Evolutionary conservation across 2,329 filamentous ascomycete genomes (phyloP).

Genomic region (Hymenoscyphus salicellus): DNA sequence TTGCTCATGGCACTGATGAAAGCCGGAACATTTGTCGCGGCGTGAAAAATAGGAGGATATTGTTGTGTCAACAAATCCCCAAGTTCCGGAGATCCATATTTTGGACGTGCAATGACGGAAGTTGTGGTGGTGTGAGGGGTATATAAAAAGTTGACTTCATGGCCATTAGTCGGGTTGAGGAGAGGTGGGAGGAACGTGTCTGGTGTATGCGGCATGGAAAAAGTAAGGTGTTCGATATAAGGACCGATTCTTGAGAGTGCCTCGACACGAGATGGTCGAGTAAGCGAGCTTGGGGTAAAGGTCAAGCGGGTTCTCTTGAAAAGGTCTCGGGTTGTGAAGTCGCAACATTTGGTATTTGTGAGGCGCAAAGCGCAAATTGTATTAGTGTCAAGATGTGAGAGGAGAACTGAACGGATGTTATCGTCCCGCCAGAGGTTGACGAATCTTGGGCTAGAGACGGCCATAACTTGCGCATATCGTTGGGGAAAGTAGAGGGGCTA

Average conservation of each 20-base stretch:
- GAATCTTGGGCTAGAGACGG: slow-evolving; percentile 31
- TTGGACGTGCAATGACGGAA: slow-evolving; percentile 61
- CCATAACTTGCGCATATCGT: slow-evolving; percentile 38
- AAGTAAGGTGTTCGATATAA: slow-evolving; percentile 74
- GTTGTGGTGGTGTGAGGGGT: slow-evolving; percentile 68
- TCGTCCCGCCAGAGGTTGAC: slow-evolving; percentile 35
- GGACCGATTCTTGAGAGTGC: slow-evolving; percentile 75
- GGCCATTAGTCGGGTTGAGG: slow-evolving; percentile 71
- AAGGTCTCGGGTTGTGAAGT: slow-evolving; percentile 64
- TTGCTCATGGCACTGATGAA: slow-evolving; percentile 73
- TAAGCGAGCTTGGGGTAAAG: slow-evolving; percentile 73
- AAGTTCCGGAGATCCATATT: slow-evolving; percentile 76
- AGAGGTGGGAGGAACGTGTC: slow-evolving; percentile 83
- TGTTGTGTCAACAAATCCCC: slow-evolving; percentile 80
- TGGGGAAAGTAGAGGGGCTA: not conserved
- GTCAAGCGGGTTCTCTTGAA: slow-evolving; percentile 68
- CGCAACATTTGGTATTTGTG: slow-evolving; percentile 67
- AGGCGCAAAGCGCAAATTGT: slow-evolving; percentile 58
- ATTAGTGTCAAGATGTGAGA: slow-evolving; percentile 32
- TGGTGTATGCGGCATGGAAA: slow-evolving; percentile 71
- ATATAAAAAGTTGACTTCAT: slow-evolving; percentile 78
- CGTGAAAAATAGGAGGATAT: slow-evolving; percentile 85
- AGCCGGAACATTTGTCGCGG: slow-evolving; percentile 79
- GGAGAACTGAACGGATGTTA: slow-evolving; percentile 28
- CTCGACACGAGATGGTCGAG: slow-evolving; percentile 67